These are phyloP conservation scores for Plasmodium chabaudi DNA, from an alignment of 169 alveolate species.

Conservation along the genomic window DNA sequence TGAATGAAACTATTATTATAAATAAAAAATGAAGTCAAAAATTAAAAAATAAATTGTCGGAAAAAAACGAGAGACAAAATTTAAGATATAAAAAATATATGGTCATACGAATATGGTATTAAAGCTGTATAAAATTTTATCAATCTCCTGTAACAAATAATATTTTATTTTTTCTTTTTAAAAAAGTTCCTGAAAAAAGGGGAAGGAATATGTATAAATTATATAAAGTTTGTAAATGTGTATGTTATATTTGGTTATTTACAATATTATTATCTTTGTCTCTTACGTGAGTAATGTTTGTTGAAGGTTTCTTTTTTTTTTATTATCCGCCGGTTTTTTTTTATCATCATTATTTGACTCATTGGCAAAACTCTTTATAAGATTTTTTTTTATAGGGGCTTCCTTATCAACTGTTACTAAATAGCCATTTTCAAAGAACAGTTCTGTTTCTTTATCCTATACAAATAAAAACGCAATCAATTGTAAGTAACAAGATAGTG, in stretches of 20 bases:
- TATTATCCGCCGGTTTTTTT: conserved; percentile 3
- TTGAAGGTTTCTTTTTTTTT: conserved; percentile 17
- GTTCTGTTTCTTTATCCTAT: conserved; percentile 34
- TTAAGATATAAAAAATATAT: no score
- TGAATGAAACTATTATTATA: no score
- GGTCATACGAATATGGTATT: no score
- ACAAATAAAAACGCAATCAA: not conserved
- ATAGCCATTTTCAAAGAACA: conserved; percentile 68
- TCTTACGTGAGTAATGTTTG: conserved; percentile 68
- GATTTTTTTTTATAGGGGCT: not conserved
- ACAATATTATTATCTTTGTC: not conserved
- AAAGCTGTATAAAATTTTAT: no score
- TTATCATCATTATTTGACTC: conserved; percentile 1
- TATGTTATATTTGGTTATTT: no score
- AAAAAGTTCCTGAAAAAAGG: conserved; percentile 48
- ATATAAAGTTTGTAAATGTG: not conserved
- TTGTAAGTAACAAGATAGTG: not conserved
- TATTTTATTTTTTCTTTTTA: conserved; percentile 16
- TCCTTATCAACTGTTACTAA: conserved; percentile 53
- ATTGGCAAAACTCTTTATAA: not conserved
- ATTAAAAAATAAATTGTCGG: no score
- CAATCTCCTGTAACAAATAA: not conserved
- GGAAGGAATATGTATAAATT: not conserved
- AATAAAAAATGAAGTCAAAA: no score
- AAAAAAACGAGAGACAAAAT: no score